Conservation (phyloP, 805 yeast genomes). For the Peterozyma xylosa region DNA sequence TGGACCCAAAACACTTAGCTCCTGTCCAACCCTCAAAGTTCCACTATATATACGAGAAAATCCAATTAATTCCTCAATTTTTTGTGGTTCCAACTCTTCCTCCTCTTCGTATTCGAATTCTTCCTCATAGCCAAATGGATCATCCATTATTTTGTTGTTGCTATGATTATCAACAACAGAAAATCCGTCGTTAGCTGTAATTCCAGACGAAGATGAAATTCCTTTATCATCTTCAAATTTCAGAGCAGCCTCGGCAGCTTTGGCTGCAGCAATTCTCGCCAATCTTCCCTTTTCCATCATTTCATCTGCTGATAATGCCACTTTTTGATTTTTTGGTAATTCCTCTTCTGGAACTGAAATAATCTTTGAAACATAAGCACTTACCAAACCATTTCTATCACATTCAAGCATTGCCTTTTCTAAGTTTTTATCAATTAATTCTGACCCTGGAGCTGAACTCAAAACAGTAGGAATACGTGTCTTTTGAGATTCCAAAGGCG, state of each 20-base stretch:
- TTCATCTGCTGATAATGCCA: constrained; percentile 43
- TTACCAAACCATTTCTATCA: constrained; percentile 54
- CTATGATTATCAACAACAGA: constrained; percentile 13
- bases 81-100: constrained; percentile 26
- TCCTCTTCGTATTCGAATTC: constrained; percentile 43
- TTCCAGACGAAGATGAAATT: too few relatives aligned
- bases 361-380: constrained; percentile 86
- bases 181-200: constrained; percentile 10
- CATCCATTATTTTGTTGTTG: constrained; percentile 22
- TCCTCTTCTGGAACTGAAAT: constrained; percentile 78
- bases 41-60: constrained; percentile 90
- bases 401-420: constrained; percentile 56
- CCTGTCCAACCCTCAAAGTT: constrained; percentile 65
- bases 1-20: constrained; percentile 75
- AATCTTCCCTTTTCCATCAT: constrained; percentile 51
- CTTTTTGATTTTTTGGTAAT: constrained; percentile 50
- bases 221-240: constrained; percentile 19
- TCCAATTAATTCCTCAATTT: constrained; percentile 67
- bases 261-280: constrained; percentile 61
- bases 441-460: constrained; percentile 45
- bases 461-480: constrained; percentile 64
- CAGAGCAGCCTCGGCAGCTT: constrained; percentile 50
- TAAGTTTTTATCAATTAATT: constrained; percentile 39
- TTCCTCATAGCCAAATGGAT: constrained; percentile 41
- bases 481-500: constrained; percentile 71